Percentiles rank a stretch among this genome's conserved stretches.
These are phyloP conservation scores for Endocarpon pusillum DNA, from an alignment of 495 filamentous ascomycete genomes.

Conservation along the genomic window DNA sequence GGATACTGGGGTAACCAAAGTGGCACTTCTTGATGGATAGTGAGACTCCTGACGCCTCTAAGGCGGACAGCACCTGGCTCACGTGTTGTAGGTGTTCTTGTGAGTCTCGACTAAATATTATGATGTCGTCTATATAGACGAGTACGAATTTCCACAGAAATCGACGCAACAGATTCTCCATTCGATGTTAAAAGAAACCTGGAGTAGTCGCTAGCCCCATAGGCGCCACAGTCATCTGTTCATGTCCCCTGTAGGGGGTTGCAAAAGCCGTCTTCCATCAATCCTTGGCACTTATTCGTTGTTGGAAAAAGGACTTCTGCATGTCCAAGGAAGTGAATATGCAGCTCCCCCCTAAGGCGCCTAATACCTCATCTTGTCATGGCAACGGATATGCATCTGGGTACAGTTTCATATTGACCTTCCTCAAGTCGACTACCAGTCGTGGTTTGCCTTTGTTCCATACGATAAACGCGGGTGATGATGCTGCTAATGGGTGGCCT, in stretches of 20 bases:
- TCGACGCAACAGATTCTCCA: not conserved
- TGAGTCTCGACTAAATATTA: not conserved
- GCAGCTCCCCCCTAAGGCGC: not conserved
- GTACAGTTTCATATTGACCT: not conserved
- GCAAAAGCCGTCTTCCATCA: not conserved
- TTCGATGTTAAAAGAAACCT: not conserved
- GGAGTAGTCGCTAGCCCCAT: not conserved
- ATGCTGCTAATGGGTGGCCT: not conserved
- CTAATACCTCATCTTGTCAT: not conserved
- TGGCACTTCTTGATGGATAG: not conserved
- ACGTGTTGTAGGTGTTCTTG: not conserved
- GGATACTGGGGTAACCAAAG: too few species aligned
- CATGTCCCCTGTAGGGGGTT: slow-evolving; percentile 2
- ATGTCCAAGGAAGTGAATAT: slow-evolving; percentile 1
- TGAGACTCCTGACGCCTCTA: not conserved
- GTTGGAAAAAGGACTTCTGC: slow-evolving; percentile 2
- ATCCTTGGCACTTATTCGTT: not conserved
- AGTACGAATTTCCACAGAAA: not conserved
- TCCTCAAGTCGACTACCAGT: not conserved
- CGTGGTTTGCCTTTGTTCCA: not conserved
- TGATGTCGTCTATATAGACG: not conserved
- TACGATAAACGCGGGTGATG: not conserved
- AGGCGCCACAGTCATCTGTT: slow-evolving; percentile 1
- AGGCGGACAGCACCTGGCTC: not conserved
- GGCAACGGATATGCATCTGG: not conserved